Evolutionary conservation across 2,329 filamentous ascomycete species (phyloP).

Genomic region (Pseudocercospora ulei): DNA sequence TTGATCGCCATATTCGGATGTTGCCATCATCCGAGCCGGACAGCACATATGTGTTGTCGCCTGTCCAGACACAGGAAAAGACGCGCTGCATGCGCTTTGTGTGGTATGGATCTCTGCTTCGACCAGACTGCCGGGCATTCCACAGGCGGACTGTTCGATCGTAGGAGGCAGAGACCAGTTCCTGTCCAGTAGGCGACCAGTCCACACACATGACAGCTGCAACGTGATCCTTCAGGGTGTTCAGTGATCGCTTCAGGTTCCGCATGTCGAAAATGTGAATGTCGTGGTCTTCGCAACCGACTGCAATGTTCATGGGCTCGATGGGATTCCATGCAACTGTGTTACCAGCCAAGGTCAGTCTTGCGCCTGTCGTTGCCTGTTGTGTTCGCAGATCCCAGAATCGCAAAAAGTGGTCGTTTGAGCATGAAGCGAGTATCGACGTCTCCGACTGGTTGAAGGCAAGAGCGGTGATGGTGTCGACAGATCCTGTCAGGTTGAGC

Average conservation of each 20-base stretch:
- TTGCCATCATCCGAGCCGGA: slow-evolving; percentile 92
- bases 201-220: slow-evolving; percentile 93
- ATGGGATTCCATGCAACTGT: slow-evolving; percentile 88
- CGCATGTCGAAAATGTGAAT: slow-evolving; percentile 89
- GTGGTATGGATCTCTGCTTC: slow-evolving; percentile 88
- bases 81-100: slow-evolving; percentile 97
- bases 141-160: slow-evolving; percentile 81
- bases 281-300: slow-evolving; percentile 91
- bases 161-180: slow-evolving; percentile 81
- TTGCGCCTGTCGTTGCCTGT: slow-evolving; percentile 68
- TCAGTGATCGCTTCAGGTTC: slow-evolving; percentile 75
- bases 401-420: slow-evolving; percentile 74
- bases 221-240: slow-evolving; percentile 83
- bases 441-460: slow-evolving; percentile 92
- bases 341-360: slow-evolving; percentile 74
- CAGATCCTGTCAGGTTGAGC: slow-evolving; percentile 74
- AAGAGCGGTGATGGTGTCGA: slow-evolving; percentile 81
- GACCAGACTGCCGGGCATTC: slow-evolving; percentile 59
- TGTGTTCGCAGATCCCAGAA: slow-evolving; percentile 87
- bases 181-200: slow-evolving; percentile 87
- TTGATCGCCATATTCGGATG: slow-evolving; percentile 75
- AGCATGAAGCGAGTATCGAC: slow-evolving; percentile 74
- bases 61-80: slow-evolving; percentile 73
- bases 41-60: slow-evolving; percentile 80
- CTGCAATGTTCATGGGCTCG: slow-evolving; percentile 93